Percentiles rank a stretch among this genome's conserved stretches.
Evolutionary conservation across 2,329 filamentous ascomycete species (phyloP).

Genomic region (Diaporthe vaccinii): DNA sequence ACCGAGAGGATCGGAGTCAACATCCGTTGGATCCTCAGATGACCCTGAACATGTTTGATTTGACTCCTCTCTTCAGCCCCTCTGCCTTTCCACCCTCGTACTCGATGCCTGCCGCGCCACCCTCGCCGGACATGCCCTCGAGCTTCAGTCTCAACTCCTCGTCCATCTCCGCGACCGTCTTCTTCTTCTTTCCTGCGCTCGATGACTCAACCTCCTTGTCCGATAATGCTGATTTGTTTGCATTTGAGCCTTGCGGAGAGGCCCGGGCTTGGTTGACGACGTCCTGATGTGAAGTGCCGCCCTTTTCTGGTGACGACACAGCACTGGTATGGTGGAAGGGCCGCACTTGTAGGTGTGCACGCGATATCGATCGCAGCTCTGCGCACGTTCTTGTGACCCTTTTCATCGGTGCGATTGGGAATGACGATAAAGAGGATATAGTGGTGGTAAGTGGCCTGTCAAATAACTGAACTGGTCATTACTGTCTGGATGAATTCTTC

Average conservation of each 20-base stretch:
- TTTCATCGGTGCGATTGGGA: not conserved
- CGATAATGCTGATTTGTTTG: not conserved
- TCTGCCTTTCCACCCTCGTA: conserved; percentile 81
- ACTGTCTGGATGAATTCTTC: not conserved
- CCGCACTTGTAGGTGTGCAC: not conserved
- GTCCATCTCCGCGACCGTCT: conserved; percentile 74
- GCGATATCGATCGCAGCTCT: not conserved
- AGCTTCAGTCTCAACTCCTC: conserved; percentile 76
- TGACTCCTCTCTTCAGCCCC: conserved; percentile 80
- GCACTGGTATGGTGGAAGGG: not conserved
- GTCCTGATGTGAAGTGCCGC: not conserved
- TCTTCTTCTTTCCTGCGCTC: conserved; percentile 59
- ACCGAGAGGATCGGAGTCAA: no score
- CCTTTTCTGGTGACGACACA: not conserved
- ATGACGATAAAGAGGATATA: not conserved
- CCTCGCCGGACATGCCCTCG: conserved; percentile 76
- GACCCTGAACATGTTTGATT: conserved; percentile 82
- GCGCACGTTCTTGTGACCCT: not conserved
- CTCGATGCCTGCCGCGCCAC: conserved; percentile 79
- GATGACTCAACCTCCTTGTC: not conserved
- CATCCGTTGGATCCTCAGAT: conserved; percentile 60
- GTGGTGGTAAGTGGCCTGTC: not conserved
- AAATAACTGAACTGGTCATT: not conserved
- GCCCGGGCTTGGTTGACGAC: not conserved
- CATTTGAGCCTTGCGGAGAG: not conserved